Conservation (phyloP, 139 green algal species). For the Ettlia oleoabundans region DNA sequence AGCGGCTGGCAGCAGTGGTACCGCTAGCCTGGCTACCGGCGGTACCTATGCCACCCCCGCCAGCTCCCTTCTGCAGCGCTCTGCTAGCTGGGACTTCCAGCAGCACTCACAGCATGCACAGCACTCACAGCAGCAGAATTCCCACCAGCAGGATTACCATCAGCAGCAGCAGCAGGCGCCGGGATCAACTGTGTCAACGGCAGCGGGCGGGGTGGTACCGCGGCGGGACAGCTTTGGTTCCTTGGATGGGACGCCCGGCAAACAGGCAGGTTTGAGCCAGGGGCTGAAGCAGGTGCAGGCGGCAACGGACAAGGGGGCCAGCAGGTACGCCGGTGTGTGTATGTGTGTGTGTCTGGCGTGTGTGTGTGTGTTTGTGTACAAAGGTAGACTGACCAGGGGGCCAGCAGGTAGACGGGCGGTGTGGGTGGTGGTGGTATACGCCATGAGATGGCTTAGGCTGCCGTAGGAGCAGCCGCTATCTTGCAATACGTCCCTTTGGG, state of each 20-base stretch:
- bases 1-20: background rate
- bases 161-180: background rate
- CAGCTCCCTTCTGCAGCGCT: slow-evolving; percentile 20
- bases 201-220: background rate
- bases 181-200: background rate
- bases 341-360: background rate
- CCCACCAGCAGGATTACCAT: too few relatives aligned
- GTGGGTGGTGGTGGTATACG: too few relatives aligned
- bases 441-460: too few relatives aligned
- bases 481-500: too few relatives aligned
- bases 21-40: background rate
- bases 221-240: slow-evolving; percentile 8
- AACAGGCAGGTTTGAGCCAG: background rate
- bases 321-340: too few relatives aligned
- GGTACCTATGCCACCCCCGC: slow-evolving; percentile 27
- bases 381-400: too few relatives aligned
- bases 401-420: too few relatives aligned
- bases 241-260: background rate
- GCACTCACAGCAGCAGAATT: background rate
- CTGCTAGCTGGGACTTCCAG: slow-evolving; percentile 8
- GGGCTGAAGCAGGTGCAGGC: slow-evolving; percentile 27
- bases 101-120: background rate
- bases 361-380: too few relatives aligned
- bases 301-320: slow-evolving; percentile 21
- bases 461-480: too few relatives aligned